Conservation (phyloP, 805 yeast species). For the Vanderwaltozyma polyspora region DNA sequence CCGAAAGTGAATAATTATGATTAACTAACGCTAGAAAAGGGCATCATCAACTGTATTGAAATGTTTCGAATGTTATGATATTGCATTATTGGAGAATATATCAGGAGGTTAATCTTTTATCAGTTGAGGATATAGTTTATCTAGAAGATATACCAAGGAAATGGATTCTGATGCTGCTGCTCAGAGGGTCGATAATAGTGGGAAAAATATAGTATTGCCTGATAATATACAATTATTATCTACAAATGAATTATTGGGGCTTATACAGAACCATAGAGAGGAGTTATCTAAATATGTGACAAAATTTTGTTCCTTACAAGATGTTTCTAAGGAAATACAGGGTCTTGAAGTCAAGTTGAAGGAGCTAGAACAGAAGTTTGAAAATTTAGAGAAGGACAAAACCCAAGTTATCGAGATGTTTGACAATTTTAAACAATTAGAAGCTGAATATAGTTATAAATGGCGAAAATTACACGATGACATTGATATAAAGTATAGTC, state of each 20-base stretch:
- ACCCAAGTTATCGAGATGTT: conserved; percentile 18
- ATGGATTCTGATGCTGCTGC: too few relatives aligned
- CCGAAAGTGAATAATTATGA: too few relatives aligned
- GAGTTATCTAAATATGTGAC: conserved; percentile 15
- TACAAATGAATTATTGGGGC: conserved; percentile 13
- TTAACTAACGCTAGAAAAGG: too few relatives aligned
- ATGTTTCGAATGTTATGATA: too few relatives aligned
- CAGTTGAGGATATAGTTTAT: too few relatives aligned
- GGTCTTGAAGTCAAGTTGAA: conserved; percentile 8
- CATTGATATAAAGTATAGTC: conserved; percentile 32
- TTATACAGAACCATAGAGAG: conserved; percentile 9
- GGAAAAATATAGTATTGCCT: too few relatives aligned
- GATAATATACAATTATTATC: conserved; percentile 16
- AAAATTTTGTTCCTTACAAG: conserved; percentile 14
- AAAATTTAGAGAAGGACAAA: conserved; percentile 19
- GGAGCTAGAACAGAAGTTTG: conserved; percentile 14
- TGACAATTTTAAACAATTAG: conserved; percentile 18
- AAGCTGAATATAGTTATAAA: conserved; percentile 21
- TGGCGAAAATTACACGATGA: conserved; percentile 30
- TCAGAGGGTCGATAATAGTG: too few relatives aligned
- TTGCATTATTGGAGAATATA: too few relatives aligned
- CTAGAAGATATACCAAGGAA: too few relatives aligned
- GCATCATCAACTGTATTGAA: too few relatives aligned
- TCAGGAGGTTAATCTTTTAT: too few relatives aligned
- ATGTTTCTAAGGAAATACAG: conserved; percentile 4